These are phyloP conservation scores for Metarhizium humberi DNA, from an alignment of 2,329 filamentous ascomycete genomes.

Conservation along the genomic window DNA sequence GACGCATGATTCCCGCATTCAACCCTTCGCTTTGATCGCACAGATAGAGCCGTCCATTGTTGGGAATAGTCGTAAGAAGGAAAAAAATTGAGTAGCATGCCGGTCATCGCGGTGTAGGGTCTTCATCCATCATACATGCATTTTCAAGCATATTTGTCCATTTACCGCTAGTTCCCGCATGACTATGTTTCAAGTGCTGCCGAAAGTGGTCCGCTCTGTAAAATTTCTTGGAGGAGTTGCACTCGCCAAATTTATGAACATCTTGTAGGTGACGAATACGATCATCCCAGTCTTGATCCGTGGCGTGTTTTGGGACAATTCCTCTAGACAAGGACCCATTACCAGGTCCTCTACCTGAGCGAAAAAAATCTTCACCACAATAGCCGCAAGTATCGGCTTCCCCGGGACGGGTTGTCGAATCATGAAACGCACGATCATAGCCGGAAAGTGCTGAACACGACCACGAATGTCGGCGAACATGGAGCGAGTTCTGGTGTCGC, in stretches of 20 bases:
- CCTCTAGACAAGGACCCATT: constrained; percentile 22
- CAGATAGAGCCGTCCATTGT: background rate
- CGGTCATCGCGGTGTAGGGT: constrained; percentile 32
- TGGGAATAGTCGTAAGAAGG: background rate
- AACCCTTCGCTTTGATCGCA: background rate
- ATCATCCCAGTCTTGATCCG: constrained; percentile 79
- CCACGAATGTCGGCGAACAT: constrained; percentile 90
- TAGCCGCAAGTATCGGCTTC: constrained; percentile 82
- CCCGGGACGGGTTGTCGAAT: constrained; percentile 58
- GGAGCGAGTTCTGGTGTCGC: constrained; percentile 89
- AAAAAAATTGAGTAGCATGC: background rate
- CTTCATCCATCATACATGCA: constrained; percentile 88
- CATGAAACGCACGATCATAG: constrained; percentile 78
- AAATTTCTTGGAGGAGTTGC: constrained; percentile 97
- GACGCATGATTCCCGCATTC: background rate
- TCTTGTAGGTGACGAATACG: constrained; percentile 81
- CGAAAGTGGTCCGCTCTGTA: constrained; percentile 96
- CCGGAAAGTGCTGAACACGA: constrained; percentile 80
- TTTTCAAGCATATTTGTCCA: constrained; percentile 99
- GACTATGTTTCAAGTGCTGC: constrained; percentile 95
- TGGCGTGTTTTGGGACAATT: constrained; percentile 38
- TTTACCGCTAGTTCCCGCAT: constrained; percentile 90
- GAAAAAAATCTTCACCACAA: constrained; percentile 80
- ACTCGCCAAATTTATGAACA: constrained; percentile 94
- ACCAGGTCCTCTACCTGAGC: constrained; percentile 34